phyloP scores from a whole-genome alignment of 192 early-diverging fungal genomes.

The Obelidium mucronatum region DNA sequence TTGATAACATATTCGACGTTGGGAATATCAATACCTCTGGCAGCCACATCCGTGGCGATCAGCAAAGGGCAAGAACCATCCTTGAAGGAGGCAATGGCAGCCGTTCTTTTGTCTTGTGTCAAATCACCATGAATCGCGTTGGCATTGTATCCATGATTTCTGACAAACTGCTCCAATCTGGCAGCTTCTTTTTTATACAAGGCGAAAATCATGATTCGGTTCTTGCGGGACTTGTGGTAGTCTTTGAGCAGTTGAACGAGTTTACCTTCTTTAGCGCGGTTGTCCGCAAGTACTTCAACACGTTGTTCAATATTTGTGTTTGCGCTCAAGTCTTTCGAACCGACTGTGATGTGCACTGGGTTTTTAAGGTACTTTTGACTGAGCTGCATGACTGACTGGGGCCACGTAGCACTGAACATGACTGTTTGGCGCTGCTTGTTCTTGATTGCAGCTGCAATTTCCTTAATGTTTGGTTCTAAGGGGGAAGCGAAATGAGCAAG shows the following conservation, averaged over 20 bases:
- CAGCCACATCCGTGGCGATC: constrained; percentile 95
- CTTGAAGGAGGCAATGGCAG: constrained; percentile 83
- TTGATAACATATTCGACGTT: constrained; percentile 97
- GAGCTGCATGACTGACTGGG: constrained; percentile 85
- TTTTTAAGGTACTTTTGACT: constrained; percentile 81
- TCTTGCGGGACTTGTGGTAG: constrained; percentile 86
- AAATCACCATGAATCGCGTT: constrained; percentile 93
- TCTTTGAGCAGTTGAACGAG: constrained; percentile 77
- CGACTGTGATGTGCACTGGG: constrained; percentile 85
- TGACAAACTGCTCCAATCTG: constrained; percentile 77
- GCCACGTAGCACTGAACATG: constrained; percentile 98
- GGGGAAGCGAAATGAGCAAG: background rate
- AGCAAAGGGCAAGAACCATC: constrained; percentile 81
- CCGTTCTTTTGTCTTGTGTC: constrained; percentile 80
- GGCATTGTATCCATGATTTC: constrained; percentile 79
- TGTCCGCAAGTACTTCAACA: constrained; percentile 84
- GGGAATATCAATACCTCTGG: constrained; percentile 68
- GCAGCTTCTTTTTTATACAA: constrained; percentile 97
- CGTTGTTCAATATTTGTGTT: constrained; percentile 86
- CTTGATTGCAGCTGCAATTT: constrained; percentile 77
- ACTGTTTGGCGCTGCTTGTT: constrained; percentile 80
- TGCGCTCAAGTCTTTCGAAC: constrained; percentile 87
- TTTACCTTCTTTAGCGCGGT: constrained; percentile 74
- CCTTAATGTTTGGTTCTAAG: constrained; percentile 81
- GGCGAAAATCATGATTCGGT: constrained; percentile 92